Conservation (phyloP, 805 yeast species). For the Priceomyces castillae region DNA sequence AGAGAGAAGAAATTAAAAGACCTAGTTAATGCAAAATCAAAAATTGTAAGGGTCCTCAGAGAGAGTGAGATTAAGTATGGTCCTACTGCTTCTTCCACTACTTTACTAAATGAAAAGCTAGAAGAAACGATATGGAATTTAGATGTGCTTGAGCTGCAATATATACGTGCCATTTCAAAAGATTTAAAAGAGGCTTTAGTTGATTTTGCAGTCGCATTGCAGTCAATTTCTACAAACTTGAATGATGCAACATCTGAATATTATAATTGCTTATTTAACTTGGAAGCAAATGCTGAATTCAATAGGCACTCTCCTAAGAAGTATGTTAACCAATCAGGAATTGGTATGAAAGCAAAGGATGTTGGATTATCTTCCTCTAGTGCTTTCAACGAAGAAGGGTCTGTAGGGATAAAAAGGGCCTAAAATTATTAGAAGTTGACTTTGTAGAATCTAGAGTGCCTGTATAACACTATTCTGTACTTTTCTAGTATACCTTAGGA, state of each 20-base stretch:
- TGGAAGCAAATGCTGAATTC: slow-evolving; percentile 9
- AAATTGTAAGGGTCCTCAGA: slow-evolving; percentile 36
- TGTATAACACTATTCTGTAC: no score
- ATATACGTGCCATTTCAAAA: slow-evolving; percentile 43
- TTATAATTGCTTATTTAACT: slow-evolving; percentile 8
- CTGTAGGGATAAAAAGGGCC: not conserved
- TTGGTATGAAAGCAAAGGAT: slow-evolving; percentile 4
- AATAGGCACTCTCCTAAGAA: slow-evolving; percentile 9
- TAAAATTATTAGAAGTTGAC: not conserved
- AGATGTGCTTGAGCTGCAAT: slow-evolving; percentile 53
- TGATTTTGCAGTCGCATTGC: slow-evolving; percentile 40
- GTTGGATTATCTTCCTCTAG: not conserved
- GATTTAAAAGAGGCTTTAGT: slow-evolving; percentile 44
- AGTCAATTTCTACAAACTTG: slow-evolving; percentile 23
- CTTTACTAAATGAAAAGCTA: slow-evolving; percentile 46
- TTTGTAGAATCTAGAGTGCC: no score
- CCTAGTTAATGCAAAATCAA: slow-evolving; percentile 33
- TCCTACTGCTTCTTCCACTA: slow-evolving; percentile 40
- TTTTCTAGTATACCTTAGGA: no score
- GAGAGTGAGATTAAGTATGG: slow-evolving; percentile 47
- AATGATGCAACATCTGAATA: slow-evolving; percentile 22
- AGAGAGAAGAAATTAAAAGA: slow-evolving; percentile 49
- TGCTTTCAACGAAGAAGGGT: slow-evolving; percentile 1
- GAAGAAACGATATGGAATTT: slow-evolving; percentile 51
- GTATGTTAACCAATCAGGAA: slow-evolving; percentile 2